These are phyloP conservation scores for Austropuccinia psidii DNA, from an alignment of 1,284 basidiomycete species.

Conservation along the genomic window DNA sequence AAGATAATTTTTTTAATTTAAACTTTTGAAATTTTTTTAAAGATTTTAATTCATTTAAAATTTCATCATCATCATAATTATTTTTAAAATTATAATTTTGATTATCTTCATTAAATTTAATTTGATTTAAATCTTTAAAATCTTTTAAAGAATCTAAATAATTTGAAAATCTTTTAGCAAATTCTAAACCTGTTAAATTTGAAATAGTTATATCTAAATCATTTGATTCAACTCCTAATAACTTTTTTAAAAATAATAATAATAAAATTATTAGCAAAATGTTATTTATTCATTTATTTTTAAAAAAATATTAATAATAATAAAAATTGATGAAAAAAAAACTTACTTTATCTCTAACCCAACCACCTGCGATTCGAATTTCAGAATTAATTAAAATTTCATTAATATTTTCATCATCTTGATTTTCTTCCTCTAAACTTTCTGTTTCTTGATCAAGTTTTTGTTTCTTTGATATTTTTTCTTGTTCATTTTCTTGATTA, in stretches of 20 bases:
- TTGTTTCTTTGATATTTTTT: not conserved
- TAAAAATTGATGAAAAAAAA: not conserved
- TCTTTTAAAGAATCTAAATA: too few relatives aligned
- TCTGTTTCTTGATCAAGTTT: not conserved
- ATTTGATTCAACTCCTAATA: slow-evolving; percentile 72
- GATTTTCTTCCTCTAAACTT: not conserved
- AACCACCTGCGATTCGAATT: slow-evolving; percentile 79
- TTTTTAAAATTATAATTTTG: not conserved
- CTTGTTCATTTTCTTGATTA: not conserved
- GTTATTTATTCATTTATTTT: not conserved
- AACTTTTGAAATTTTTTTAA: slow-evolving; percentile 36
- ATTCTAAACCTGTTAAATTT: slow-evolving; percentile 74
- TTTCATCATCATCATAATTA: not conserved
- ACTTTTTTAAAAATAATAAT: slow-evolving; percentile 53
- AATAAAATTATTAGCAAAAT: not conserved
- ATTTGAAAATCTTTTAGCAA: slow-evolving; percentile 70
- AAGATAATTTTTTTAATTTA: slow-evolving; percentile 52
- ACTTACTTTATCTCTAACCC: slow-evolving; percentile 91
- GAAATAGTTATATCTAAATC: slow-evolving; percentile 91
- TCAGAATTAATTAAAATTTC: not conserved
- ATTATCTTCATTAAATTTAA: slow-evolving; percentile 48
- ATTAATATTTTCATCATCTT: not conserved
- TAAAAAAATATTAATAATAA: not conserved
- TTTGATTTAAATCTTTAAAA: too few relatives aligned
- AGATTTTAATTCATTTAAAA: too few relatives aligned